These are phyloP conservation scores for Hamigera avellanea DNA, from an alignment of 495 filamentous ascomycete genomes.

Conservation along the genomic window DNA sequence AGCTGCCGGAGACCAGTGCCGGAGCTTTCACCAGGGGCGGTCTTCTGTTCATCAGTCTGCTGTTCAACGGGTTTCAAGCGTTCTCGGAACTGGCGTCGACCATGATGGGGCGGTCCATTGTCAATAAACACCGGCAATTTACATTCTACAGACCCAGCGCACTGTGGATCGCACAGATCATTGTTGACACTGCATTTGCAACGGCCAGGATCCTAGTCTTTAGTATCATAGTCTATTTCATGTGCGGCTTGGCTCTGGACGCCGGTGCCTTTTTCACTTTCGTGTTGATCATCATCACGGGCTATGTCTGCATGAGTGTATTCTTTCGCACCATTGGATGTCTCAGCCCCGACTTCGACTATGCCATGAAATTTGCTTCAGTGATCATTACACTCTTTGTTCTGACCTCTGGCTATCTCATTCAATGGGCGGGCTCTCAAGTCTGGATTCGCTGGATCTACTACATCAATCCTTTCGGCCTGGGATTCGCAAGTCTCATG, in stretches of 20 bases:
- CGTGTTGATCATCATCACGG: conserved; percentile 54
- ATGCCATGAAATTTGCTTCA: conserved; percentile 69
- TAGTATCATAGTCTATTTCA: conserved; percentile 69
- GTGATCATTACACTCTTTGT: conserved; percentile 70
- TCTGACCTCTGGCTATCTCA: conserved; percentile 67
- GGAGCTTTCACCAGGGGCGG: conserved; percentile 71
- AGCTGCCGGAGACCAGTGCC: conserved; percentile 50
- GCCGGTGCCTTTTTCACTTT: conserved; percentile 75
- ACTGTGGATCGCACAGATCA: conserved; percentile 68
- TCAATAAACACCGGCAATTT: conserved; percentile 72
- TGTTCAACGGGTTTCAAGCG: conserved; percentile 74
- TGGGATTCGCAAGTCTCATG: conserved; percentile 67
- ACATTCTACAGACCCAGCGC: conserved; percentile 71
- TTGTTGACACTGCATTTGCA: conserved; percentile 64
- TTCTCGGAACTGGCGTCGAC: conserved; percentile 61
- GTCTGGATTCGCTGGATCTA: conserved; percentile 76
- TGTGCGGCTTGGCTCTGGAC: conserved; percentile 53
- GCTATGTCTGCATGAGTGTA: conserved; percentile 67
- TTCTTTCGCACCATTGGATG: conserved; percentile 72
- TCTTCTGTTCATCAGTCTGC: conserved; percentile 59
- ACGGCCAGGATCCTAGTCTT: conserved; percentile 58
- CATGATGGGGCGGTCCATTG: conserved; percentile 61
- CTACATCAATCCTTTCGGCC: conserved; percentile 66
- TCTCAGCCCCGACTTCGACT: conserved; percentile 73
- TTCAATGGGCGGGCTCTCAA: conserved; percentile 57